Percentiles rank a stretch among this genome's conserved stretches.
Conservation (phyloP, 306 rosid species). For the Glycine latifolia region DNA sequence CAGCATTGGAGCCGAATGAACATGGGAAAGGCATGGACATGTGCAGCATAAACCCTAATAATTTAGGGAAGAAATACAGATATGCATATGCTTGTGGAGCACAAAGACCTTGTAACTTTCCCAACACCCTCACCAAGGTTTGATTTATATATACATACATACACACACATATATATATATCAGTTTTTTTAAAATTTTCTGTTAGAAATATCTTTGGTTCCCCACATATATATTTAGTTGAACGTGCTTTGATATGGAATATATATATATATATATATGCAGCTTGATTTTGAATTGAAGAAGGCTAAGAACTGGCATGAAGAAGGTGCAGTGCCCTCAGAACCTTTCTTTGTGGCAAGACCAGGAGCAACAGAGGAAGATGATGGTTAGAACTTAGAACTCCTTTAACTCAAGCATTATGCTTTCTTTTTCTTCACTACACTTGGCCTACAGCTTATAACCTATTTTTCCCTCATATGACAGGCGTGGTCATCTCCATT, state of each 20-base stretch:
- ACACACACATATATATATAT: no score
- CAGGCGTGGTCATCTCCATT: slow-evolving; percentile 93
- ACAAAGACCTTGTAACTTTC: slow-evolving; percentile 93
- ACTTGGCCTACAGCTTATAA: slow-evolving; percentile 4
- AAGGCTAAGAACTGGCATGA: slow-evolving; percentile 85
- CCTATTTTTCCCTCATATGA: slow-evolving; percentile 3
- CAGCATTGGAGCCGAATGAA: slow-evolving; percentile 88
- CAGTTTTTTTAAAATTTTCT: not conserved
- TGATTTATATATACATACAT: not conserved
- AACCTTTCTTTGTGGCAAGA: slow-evolving; percentile 87
- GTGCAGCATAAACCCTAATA: slow-evolving; percentile 89
- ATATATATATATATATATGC: slow-evolving; percentile 2
- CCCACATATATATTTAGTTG: not conserved
- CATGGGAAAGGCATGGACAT: slow-evolving; percentile 96
- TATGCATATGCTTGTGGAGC: slow-evolving; percentile 98
- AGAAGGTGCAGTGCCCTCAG: slow-evolving; percentile 86
- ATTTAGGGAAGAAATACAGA: slow-evolving; percentile 79
- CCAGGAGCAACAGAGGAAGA: slow-evolving; percentile 96
- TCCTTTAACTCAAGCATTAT: not conserved
- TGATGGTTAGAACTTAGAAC: slow-evolving; percentile 61
- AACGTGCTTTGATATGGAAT: not conserved
- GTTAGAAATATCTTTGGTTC: not conserved
- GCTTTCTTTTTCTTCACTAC: slow-evolving; percentile 16
- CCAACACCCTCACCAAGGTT: slow-evolving; percentile 94
- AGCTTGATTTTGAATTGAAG: slow-evolving; percentile 76